Base-by-base conservation (phyloP, 73 alveolate species). In the Paramecium primaurelia region DNA sequence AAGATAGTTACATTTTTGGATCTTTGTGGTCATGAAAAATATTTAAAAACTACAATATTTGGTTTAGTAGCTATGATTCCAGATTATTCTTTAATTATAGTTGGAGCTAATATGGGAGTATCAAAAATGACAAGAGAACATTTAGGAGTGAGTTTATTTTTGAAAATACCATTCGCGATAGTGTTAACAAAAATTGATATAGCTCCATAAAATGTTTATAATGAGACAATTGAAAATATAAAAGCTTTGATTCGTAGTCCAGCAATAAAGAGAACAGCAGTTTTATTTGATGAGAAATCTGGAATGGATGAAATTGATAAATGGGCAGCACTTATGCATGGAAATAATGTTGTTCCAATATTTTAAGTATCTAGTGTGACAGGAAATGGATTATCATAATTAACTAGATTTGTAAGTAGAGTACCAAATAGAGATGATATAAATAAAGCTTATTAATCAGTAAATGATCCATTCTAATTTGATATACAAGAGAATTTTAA, bases 1-100 rank as follows among this genome's bases (percentile, higher is more conserved):
- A 95, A 96, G 86, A 87, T 97, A 36, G 93, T 97, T 40, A 96
- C 99, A 30, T 94, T 97, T 93, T 90, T 96, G 8, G 99, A 98
- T 94, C 93, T 98, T 40, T 98, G 99, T 93, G 99, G 99, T n/a
- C 99, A 98, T 86, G 99, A 98, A 93, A 97, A 97, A 88, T 98
- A 98, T 88, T 94, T 98, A 59, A 98, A 98, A 94, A 98, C 99
- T 54, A 98, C 99, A n/a, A 96, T 98, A 93, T 98, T 96, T 94
- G 99, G 99, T 5, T 92, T 98, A 54, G 98, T 97, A 26, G 99
- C 99, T 22, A 95, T 93, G 59, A 71, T 98, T 75, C 99, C 99
- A 10, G 99, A 98, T 94, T 98, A 98, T 90, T 96, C 99, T 45
- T 92, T 98, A 97, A 98, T 98, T 77, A 95, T 98, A 36, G 97